These are phyloP conservation scores for Cladophialophora bantiana DNA, from an alignment of 2,329 filamentous ascomycete species.

Conservation along the genomic window DNA sequence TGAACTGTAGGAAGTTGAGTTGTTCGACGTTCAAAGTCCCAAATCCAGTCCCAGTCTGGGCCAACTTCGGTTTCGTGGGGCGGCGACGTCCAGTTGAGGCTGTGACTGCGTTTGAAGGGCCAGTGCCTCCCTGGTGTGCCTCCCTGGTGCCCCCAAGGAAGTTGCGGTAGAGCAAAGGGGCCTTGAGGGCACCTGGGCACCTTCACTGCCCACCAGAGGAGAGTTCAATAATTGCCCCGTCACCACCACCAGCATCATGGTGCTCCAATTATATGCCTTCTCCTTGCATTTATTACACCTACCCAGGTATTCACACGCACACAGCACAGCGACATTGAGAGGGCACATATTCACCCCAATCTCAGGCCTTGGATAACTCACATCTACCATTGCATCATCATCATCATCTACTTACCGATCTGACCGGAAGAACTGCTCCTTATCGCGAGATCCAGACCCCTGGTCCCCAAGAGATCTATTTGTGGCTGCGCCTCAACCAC, in stretches of 20 bases:
- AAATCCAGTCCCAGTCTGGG: constrained; percentile 1
- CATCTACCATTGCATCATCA: constrained; percentile 23
- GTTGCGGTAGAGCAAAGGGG: constrained; percentile 4
- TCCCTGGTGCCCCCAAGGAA: neutral
- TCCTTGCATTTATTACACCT: neutral
- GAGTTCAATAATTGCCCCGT: constrained; percentile 9
- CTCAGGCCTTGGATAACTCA: neutral
- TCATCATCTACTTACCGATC: neutral
- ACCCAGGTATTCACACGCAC: neutral
- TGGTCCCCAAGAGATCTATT: constrained; percentile 26
- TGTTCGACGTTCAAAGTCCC: constrained; percentile 5
- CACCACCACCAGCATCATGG: neutral
- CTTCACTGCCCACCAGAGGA: neutral
- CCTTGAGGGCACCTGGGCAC: neutral
- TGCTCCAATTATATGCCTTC: constrained; percentile 4
- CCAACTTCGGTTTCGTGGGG: constrained; percentile 18
- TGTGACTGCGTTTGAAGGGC: constrained; percentile 7
- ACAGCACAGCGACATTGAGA: neutral
- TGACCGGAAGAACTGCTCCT: constrained; percentile 15
- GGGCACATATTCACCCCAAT: neutral
- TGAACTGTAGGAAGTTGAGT: neutral
- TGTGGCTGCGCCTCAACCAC: constrained; percentile 35
- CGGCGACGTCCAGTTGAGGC: constrained; percentile 19
- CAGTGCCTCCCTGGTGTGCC: neutral
- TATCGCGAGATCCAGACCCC: constrained; percentile 10